These are phyloP conservation scores for Kernera saxatilis DNA, from an alignment of 345 rosid genomes.

Conservation along the genomic window DNA sequence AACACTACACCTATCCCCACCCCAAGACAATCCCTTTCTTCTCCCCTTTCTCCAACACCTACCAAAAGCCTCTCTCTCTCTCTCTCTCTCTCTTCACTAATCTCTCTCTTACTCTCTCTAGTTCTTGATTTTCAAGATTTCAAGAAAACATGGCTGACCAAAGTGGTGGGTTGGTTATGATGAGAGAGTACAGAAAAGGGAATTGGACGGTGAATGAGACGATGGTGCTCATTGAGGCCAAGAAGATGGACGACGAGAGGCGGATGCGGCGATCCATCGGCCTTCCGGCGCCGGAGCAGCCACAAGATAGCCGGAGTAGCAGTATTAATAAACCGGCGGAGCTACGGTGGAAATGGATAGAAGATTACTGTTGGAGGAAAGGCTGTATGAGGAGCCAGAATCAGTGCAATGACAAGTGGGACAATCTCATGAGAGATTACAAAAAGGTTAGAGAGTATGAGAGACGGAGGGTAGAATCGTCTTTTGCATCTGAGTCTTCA, in stretches of 20 bases:
- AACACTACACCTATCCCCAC: slow-evolving; percentile 28
- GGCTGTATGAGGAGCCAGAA: slow-evolving; percentile 81
- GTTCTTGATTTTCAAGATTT: slow-evolving; percentile 32
- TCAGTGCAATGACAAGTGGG: slow-evolving; percentile 98
- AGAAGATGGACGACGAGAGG: slow-evolving; percentile 80
- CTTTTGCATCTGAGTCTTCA: slow-evolving; percentile 17
- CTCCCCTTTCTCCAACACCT: slow-evolving; percentile 40
- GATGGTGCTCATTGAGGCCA: slow-evolving; percentile 78
- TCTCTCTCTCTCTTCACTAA: background rate
- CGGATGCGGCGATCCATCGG: slow-evolving; percentile 55
- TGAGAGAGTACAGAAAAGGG: slow-evolving; percentile 82
- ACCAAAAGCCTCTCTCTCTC: slow-evolving; percentile 23
- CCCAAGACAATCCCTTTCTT: slow-evolving; percentile 30
- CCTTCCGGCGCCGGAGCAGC: slow-evolving; percentile 23
- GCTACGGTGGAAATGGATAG: slow-evolving; percentile 96
- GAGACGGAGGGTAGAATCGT: slow-evolving; percentile 31
- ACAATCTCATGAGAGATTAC: slow-evolving; percentile 93
- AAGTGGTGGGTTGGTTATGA: slow-evolving; percentile 33
- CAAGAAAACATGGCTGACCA: slow-evolving; percentile 47
- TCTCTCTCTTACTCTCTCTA: slow-evolving; percentile 15
- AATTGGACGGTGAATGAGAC: slow-evolving; percentile 84
- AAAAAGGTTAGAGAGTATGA: slow-evolving; percentile 80
- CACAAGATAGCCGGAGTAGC: slow-evolving; percentile 30
- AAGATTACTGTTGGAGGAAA: slow-evolving; percentile 77
- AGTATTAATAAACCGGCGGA: slow-evolving; percentile 45